Evolutionary conservation across 2,329 filamentous ascomycete species (phyloP).

Genomic region (Fusarium sp.): DNA sequence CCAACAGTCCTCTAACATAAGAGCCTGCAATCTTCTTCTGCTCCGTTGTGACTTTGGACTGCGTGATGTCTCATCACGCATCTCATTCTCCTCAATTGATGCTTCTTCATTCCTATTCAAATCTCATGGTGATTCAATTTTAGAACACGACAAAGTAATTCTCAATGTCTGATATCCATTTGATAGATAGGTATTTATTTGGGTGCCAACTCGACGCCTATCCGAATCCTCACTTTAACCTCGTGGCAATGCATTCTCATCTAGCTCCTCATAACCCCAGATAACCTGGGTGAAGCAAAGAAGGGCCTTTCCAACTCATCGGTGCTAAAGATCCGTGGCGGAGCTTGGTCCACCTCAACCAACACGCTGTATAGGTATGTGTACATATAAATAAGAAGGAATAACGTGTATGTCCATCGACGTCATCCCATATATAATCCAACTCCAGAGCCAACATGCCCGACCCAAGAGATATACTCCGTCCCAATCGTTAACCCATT

Average conservation of each 20-base stretch:
- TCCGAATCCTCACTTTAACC: conserved; percentile 76
- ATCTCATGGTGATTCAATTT: conserved; percentile 10
- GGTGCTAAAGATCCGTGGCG: conserved; percentile 73
- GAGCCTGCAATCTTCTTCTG: conserved; percentile 4
- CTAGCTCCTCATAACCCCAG: conserved; percentile 31
- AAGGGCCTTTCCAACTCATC: conserved; percentile 68
- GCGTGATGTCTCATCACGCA: conserved; percentile 11
- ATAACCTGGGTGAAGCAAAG: conserved; percentile 37
- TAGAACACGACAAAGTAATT: conserved; percentile 11
- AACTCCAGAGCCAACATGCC: conserved; percentile 48
- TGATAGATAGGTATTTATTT: conserved; percentile 50
- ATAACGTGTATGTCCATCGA: conserved; percentile 51
- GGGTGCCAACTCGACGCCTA: conserved; percentile 70
- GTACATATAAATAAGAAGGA: conserved; percentile 58
- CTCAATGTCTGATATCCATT: conserved; percentile 47
- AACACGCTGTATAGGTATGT: conserved; percentile 53
- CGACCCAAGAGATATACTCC: conserved; percentile 45
- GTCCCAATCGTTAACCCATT: conserved; percentile 41
- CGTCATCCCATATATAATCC: conserved; percentile 47
- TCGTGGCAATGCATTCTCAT: conserved; percentile 66
- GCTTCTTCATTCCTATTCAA: neutral
- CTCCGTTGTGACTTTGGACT: conserved; percentile 18
- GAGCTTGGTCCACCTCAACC: conserved; percentile 68
- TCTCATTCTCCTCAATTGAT: neutral
- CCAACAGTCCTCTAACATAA: conserved; percentile 1